Conservation (phyloP, 2,329 filamentous ascomycete genomes). For the Eutypa lata region DNA sequence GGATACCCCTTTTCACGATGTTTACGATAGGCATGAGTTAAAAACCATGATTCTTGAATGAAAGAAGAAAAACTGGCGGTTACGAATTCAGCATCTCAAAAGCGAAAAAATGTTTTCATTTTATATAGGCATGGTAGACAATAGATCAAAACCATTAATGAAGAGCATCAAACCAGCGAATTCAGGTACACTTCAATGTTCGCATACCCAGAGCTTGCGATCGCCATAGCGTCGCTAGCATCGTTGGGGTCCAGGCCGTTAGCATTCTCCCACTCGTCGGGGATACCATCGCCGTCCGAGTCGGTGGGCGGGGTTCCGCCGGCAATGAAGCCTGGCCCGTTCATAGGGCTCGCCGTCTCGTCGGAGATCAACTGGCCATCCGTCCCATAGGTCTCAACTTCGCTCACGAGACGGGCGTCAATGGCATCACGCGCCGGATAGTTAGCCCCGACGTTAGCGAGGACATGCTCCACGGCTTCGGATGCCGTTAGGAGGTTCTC, state of each 20-base stretch:
- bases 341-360: constrained; percentile 37
- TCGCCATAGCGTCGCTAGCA: constrained; percentile 37
- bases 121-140: too few species aligned
- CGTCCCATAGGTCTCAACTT: constrained; percentile 44
- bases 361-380: constrained; percentile 42
- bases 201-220: constrained; percentile 39
- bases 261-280: constrained; percentile 43
- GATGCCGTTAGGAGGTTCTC: constrained; percentile 34
- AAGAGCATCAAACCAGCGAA: constrained; percentile 34
- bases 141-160: background rate
- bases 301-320: constrained; percentile 38
- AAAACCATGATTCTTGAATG: too few species aligned
- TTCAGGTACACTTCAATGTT: constrained; percentile 51
- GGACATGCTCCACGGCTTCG: constrained; percentile 38
- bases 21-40: background rate
- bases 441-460: constrained; percentile 36
- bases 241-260: constrained; percentile 40
- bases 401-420: constrained; percentile 38
- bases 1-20: background rate
- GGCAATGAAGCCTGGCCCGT: constrained; percentile 35
- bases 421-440: constrained; percentile 41
- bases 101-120: too few species aligned
- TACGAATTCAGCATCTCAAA: too few species aligned
- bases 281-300: constrained; percentile 47
- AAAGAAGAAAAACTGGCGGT: too few species aligned